Conservation (phyloP, 2,329 filamentous ascomycete species). For the Elsinoe arachidis region DNA sequence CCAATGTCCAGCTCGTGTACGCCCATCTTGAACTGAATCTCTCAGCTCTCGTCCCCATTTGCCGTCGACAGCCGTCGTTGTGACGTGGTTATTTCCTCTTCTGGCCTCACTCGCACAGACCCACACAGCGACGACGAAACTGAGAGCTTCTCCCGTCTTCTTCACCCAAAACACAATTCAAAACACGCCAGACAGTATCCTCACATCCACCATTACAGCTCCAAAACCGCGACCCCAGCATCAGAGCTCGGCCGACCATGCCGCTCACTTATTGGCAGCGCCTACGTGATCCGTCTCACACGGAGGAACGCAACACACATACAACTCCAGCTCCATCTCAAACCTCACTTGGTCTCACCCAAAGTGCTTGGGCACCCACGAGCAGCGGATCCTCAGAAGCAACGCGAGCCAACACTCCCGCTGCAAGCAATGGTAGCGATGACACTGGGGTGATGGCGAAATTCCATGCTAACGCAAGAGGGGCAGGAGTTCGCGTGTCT, state of each 20-base stretch:
- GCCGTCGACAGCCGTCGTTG: background rate
- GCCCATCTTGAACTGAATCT: background rate
- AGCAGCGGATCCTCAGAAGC: too few relatives aligned
- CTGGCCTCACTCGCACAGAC: background rate
- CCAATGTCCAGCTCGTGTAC: background rate
- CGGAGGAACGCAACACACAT: background rate
- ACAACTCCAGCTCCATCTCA: background rate
- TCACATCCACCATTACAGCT: background rate
- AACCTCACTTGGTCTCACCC: background rate
- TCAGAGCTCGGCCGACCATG: background rate
- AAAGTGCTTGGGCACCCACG: background rate
- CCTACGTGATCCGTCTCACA: background rate
- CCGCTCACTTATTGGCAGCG: background rate
- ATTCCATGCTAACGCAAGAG: background rate
- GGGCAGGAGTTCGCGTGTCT: background rate
- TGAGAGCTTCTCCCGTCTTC: background rate
- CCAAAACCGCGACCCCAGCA: background rate
- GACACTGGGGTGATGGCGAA: background rate
- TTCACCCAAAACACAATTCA: background rate
- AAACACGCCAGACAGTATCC: background rate
- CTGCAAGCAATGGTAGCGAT: background rate
- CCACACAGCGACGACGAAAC: background rate
- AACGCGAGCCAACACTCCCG: background rate
- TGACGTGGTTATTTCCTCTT: background rate
- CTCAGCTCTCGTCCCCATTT: background rate